Evolutionary conservation across 2,329 filamentous ascomycete species (phyloP), one percentile per base, ranked within the genome.

Genomic region (Colletotrichum tamarilloi): DNA sequence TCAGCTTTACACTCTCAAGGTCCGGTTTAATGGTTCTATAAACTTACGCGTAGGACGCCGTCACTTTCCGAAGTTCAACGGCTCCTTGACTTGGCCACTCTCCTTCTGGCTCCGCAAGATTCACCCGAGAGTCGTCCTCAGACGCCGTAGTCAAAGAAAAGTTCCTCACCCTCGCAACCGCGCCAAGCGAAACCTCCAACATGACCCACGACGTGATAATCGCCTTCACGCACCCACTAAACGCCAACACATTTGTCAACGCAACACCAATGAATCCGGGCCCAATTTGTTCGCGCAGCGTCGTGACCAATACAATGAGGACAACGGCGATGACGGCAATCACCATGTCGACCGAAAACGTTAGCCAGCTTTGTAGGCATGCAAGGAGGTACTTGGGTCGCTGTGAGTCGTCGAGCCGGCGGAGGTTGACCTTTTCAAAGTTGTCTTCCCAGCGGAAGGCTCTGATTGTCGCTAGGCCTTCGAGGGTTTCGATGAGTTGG

Each of bases 311-410:
- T 5, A 83, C 80, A 16, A 88, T 83, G 4, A 88, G 74, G 1
- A 86, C 71, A 3, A 84, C 79, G 1, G 85, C 85, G 52, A 88
- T 80, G 5, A 76, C 81, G 0, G 85, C 83, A 1, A 86, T 83
- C 2, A 87, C 77, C 30, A 88, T 77, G 70, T 88, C 85, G 4
- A 90, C 76, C 0, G 86, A 84, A 1, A 89, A 77, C 0, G 79
- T 84, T 0, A 89, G 80, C 88, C 88, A 90, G 30, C 85, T 81
- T 75, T 90, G 88, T 19, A 89, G 82, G 16, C 83, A 84, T 60
- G 81, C 84, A 7, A 90, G 81, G 1, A 88, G 81, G 72, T 90
- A 90, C 58, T 84, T 86, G 1, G 88, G 87, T 28, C 82, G 79
- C 71, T 90, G 88, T 0, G 86, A 88, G 14, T 78, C 76, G 72